Conservation (phyloP, 192 early-diverging fungal genomes). For the Gonapodya sp. region DNA sequence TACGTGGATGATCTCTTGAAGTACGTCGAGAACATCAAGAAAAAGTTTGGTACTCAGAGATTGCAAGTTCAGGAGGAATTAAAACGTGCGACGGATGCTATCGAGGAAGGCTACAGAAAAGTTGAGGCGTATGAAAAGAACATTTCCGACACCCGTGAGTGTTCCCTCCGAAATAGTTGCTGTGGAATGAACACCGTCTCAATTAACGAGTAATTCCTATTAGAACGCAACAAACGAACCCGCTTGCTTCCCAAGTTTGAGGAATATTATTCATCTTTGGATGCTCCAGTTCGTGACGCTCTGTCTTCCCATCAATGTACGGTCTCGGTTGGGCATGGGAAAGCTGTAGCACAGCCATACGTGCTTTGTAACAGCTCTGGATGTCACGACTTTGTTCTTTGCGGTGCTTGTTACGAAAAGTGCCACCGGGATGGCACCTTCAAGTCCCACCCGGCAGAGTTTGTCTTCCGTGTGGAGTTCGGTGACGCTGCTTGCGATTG, state of each 20-base stretch:
- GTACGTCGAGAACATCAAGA: background rate
- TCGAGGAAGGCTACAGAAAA: background rate
- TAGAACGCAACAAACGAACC: background rate
- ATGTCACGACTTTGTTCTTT: background rate
- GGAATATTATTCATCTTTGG: background rate
- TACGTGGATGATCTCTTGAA: background rate
- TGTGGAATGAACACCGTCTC: background rate
- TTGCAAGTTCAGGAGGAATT: background rate
- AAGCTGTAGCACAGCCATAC: background rate
- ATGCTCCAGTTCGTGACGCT: background rate
- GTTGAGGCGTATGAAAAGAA: background rate
- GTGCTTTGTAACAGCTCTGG: background rate
- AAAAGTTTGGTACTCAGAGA: background rate
- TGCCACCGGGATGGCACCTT: background rate
- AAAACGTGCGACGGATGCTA: background rate
- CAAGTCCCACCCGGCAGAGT: background rate
- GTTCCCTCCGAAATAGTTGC: too few relatives aligned
- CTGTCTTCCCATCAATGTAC: background rate
- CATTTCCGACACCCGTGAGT: background rate
- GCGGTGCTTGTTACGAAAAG: background rate
- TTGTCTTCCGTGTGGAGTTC: background rate
- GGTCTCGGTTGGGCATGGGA: background rate
- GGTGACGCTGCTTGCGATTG: background rate
- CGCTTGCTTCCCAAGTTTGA: background rate
- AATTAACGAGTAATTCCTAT: background rate